These are phyloP conservation scores for Pichia membranifaciens DNA, from an alignment of 805 yeast species.

Conservation along the genomic window DNA sequence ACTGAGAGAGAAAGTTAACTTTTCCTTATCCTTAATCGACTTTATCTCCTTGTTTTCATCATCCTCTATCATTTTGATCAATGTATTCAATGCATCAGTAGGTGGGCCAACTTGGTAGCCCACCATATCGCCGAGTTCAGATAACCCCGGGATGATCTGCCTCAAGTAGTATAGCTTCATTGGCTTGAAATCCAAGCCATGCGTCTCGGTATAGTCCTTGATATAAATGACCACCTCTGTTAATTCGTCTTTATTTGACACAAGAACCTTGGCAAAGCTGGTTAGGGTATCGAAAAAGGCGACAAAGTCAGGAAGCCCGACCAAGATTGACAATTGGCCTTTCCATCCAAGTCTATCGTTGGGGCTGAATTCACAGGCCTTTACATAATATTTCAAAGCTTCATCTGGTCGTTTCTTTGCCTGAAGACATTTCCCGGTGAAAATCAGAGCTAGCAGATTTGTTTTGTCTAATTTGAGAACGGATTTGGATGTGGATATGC, in stretches of 20 bases:
- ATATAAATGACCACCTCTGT: constrained; percentile 47
- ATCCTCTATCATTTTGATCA: constrained; percentile 34
- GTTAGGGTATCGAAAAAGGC: constrained; percentile 45
- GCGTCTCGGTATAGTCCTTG: constrained; percentile 36
- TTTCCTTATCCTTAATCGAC: constrained; percentile 38
- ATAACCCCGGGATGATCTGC: constrained; percentile 47
- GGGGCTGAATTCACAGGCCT: constrained; percentile 47
- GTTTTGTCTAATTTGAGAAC: constrained; percentile 51
- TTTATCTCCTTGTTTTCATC: constrained; percentile 40
- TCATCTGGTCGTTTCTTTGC: constrained; percentile 32
- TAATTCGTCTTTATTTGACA: constrained; percentile 38
- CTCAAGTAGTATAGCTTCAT: constrained; percentile 45
- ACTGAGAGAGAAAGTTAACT: constrained; percentile 44
- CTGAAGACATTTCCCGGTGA: constrained; percentile 66
- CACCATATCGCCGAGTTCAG: constrained; percentile 46
- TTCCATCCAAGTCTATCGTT: constrained; percentile 69
- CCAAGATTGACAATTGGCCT: constrained; percentile 54
- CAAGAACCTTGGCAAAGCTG: constrained; percentile 37
- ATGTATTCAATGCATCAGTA: constrained; percentile 38
- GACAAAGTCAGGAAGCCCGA: constrained; percentile 33
- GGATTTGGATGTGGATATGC: constrained; percentile 4
- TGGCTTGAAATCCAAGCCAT: constrained; percentile 5
- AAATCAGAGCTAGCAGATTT: constrained; percentile 61
- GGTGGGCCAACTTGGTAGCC: constrained; percentile 44
- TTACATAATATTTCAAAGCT: constrained; percentile 40